Conservation (phyloP, 441 rosid species). For the Erodium moschatum region DNA sequence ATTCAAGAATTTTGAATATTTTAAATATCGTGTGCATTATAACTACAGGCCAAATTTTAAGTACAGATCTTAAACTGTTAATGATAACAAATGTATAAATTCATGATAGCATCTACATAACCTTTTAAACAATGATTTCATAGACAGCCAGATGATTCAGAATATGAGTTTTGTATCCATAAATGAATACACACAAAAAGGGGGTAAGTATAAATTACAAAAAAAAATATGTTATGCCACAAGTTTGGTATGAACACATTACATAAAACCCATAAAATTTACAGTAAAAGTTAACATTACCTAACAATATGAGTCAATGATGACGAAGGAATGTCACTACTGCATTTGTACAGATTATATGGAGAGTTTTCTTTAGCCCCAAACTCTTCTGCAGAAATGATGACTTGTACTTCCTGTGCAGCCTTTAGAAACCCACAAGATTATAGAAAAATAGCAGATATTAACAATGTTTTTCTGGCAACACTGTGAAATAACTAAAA, state of each 20-base stretch:
- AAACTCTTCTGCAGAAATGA: constrained; percentile 78
- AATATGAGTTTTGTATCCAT: neutral
- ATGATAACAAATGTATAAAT: neutral
- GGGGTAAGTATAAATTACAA: neutral
- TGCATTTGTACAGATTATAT: constrained; percentile 52
- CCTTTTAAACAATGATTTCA: constrained; percentile 1
- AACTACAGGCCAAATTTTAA: neutral
- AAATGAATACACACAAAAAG: neutral
- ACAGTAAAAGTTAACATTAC: constrained; percentile 34
- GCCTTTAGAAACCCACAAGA: constrained; percentile 39
- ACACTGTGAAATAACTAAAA: constrained; percentile 13
- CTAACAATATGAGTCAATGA: constrained; percentile 60
- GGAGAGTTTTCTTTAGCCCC: constrained; percentile 81
- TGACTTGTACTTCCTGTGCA: constrained; percentile 54
- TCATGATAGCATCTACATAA: neutral
- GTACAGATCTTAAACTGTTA: neutral
- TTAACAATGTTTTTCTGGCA: constrained; percentile 12
- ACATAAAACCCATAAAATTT: neutral
- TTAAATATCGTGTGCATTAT: neutral
- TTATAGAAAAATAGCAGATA: constrained; percentile 15
- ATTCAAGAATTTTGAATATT: neutral
- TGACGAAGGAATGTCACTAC: constrained; percentile 58
- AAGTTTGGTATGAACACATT: neutral
- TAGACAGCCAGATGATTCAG: neutral
- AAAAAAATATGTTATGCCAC: neutral